These are phyloP conservation scores for Suillus bovinus DNA, from an alignment of 768 basidiomycete species.

Conservation along the genomic window DNA sequence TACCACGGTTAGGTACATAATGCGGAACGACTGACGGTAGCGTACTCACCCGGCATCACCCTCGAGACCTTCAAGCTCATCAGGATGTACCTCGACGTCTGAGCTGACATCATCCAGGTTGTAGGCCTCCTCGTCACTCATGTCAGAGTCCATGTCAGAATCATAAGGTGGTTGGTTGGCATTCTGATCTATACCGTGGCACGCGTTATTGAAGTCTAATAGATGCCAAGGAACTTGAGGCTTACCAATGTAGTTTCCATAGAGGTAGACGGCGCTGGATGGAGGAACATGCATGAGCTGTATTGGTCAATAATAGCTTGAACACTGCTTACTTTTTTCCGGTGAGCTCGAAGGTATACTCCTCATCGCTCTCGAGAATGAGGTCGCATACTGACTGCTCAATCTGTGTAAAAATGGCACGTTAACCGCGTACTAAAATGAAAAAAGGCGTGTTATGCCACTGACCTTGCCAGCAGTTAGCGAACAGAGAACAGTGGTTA, in stretches of 20 bases:
- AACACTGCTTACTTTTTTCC: constrained; percentile 75
- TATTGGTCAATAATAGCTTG: constrained; percentile 1
- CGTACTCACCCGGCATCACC: constrained; percentile 43
- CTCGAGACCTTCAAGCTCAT: constrained; percentile 51
- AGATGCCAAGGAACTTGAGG: constrained; percentile 2
- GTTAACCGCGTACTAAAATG: not conserved
- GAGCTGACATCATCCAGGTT: constrained; percentile 78
- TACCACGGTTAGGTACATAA: constrained; percentile 7
- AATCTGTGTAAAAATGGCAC: constrained; percentile 45
- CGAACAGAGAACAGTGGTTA: constrained; percentile 69
- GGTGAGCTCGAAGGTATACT: constrained; percentile 65
- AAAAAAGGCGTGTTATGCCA: constrained; percentile 6
- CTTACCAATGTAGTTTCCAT: constrained; percentile 84
- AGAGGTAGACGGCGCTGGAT: constrained; percentile 67
- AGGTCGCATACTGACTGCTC: constrained; percentile 77
- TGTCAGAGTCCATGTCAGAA: constrained; percentile 42
- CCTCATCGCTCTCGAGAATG: constrained; percentile 63
- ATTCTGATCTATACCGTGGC: constrained; percentile 47
- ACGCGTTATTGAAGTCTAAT: constrained; percentile 7
- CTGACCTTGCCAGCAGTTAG: constrained; percentile 81
- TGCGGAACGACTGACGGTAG: not conserved
- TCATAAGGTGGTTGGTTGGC: constrained; percentile 51
- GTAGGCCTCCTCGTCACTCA: constrained; percentile 51
- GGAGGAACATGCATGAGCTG: constrained; percentile 1
- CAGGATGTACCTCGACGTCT: constrained; percentile 75